Percentiles rank a stretch among this genome's conserved stretches.
phyloP scores from a whole-genome alignment of 2,329 filamentous ascomycete genomes.

The Fonsecaea multimorphosa region DNA sequence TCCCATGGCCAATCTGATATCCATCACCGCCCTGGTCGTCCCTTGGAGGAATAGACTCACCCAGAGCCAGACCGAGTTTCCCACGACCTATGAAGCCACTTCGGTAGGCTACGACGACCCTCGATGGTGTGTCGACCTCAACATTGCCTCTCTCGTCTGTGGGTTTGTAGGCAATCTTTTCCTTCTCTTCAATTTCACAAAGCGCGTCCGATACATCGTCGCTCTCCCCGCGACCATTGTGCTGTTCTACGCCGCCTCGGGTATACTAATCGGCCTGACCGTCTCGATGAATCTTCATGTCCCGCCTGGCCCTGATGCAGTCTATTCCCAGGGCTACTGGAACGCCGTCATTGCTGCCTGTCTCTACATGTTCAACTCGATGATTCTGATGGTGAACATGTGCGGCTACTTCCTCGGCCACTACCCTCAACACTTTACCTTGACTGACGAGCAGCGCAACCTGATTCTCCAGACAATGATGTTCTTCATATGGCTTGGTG shows the following conservation, averaged over 20 bases:
- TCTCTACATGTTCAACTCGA: constrained; percentile 79
- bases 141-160: constrained; percentile 76
- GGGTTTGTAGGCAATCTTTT: constrained; percentile 81
- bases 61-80: constrained; percentile 42
- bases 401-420: constrained; percentile 75
- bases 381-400: constrained; percentile 79
- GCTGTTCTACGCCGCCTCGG: constrained; percentile 72
- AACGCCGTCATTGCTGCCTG: constrained; percentile 81
- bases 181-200: constrained; percentile 85
- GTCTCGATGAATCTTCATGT: constrained; percentile 69
- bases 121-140: constrained; percentile 74
- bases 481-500: constrained; percentile 78
- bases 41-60: constrained; percentile 70
- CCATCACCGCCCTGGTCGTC: constrained; percentile 81
- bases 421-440: constrained; percentile 77
- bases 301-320: constrained; percentile 55
- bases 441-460: constrained; percentile 82
- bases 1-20: constrained; percentile 85
- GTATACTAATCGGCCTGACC: constrained; percentile 70
- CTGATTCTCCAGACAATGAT: constrained; percentile 89
- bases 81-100: constrained; percentile 55
- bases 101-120: constrained; percentile 70
- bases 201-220: constrained; percentile 76
- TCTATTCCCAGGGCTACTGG: constrained; percentile 82
- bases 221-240: constrained; percentile 83